These are phyloP conservation scores for Apiospora rasikravindrae DNA, from an alignment of 2,329 filamentous ascomycete genomes.

Conservation along the genomic window DNA sequence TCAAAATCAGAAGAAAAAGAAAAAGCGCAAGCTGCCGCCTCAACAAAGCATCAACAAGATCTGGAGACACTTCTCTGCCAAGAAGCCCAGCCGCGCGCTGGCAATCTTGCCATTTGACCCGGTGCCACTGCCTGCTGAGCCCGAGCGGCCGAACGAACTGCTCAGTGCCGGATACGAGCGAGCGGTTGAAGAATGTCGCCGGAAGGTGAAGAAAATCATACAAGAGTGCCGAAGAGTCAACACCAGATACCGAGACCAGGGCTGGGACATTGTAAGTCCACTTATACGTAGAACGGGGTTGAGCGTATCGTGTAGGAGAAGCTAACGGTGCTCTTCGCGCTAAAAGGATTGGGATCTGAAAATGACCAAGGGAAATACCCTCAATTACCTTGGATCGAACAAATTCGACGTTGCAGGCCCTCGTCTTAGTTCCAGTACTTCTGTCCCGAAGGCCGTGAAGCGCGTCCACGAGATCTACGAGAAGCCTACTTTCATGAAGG, in stretches of 20 bases:
- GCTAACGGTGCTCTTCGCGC: slow-evolving; percentile 3
- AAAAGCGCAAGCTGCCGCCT: slow-evolving; percentile 62
- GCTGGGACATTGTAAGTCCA: slow-evolving; percentile 59
- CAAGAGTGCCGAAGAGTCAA: slow-evolving; percentile 75
- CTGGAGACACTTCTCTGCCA: slow-evolving; percentile 66
- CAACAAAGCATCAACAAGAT: slow-evolving; percentile 71
- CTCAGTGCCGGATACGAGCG: slow-evolving; percentile 66
- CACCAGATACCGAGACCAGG: slow-evolving; percentile 76
- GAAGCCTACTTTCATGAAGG: slow-evolving; percentile 70
- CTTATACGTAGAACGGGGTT: not conserved
- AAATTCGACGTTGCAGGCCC: slow-evolving; percentile 57
- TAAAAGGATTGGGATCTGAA: slow-evolving; percentile 70
- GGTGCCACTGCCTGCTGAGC: slow-evolving; percentile 55
- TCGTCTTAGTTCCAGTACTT: slow-evolving; percentile 51
- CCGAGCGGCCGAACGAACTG: slow-evolving; percentile 63
- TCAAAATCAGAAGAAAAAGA: slow-evolving; percentile 60
- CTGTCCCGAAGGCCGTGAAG: slow-evolving; percentile 75
- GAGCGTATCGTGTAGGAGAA: too few relatives aligned
- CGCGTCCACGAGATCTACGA: slow-evolving; percentile 77
- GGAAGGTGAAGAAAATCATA: slow-evolving; percentile 66
- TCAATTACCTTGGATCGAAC: slow-evolving; percentile 57
- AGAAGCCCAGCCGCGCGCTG: slow-evolving; percentile 69
- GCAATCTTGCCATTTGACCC: slow-evolving; percentile 69
- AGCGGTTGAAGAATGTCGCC: slow-evolving; percentile 66
- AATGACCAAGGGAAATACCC: slow-evolving; percentile 61